Base-by-base conservation (phyloP, 1,284 basidiomycete genomes). In the Violaceomyces palustris region DNA sequence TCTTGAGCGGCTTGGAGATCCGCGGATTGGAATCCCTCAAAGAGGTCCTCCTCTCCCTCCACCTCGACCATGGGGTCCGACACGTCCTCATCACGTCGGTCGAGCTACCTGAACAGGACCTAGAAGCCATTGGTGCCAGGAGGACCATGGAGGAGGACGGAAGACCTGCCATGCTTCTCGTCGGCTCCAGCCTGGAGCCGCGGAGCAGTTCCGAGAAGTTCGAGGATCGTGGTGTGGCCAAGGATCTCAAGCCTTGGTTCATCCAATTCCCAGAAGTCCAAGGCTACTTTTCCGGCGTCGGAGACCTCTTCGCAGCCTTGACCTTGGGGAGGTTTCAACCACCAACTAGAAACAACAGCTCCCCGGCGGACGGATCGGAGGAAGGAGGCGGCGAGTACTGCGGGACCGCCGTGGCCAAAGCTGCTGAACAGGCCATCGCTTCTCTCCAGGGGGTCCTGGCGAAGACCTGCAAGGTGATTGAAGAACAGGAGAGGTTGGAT, bases 241-340 rank as follows among this genome's bases (percentile, higher is more conserved):
- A 32, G 0, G 29, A 43, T 10, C 48, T 62, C 7, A 17, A 39
- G 14, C 59, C 67, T 4, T 72, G 77, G 79, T 92, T 15, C 80
- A 86, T 74, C 82, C 83, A 0, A 81, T 83, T 97, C 9, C 86
- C 87, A 0, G 81, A 86, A 31, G 80, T 96, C 21, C 82, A 85
- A 17, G 90, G 90, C 8, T 94, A 96, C 76, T 98, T 93, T 73
- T 87, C 88, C 9, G 94, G 93, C 21, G 92, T 96, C 3, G 94
- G 93, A 11, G 93, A 99, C 72, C 81, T 97, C 40, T 98, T 99
- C 77, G 91, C 92, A 2, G 88, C 94, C 0, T 82, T 98, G 42
- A 82, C 92, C 14, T 78, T 94, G 0, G 93, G 84, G 0, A 85
- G 92, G 63, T 96, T 84, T 73, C 69, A 75, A n/a, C 46, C 35